Evolutionary conservation across 148 eudicot species (phyloP), one percentile per base, ranked within the genome.

Genomic region (Drosera capensis): DNA sequence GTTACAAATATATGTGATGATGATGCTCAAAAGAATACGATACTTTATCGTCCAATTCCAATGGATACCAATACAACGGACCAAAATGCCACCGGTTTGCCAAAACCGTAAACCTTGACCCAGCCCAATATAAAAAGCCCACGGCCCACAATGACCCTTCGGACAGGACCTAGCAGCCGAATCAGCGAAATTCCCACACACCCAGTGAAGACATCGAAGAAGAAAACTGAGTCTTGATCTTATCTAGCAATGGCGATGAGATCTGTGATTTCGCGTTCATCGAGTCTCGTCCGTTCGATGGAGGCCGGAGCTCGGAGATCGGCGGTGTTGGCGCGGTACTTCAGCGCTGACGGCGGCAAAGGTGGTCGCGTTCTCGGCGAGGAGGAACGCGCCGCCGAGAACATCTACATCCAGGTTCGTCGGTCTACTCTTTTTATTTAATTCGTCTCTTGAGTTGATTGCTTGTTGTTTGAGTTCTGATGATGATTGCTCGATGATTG

Each of bases 321-420:
- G 13, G 40, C 66, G 2, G 51, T 64, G 2, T 41, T 56, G 37
- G 51, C 73, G 52, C 81, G 92, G 47, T 61, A 50, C 56, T 73
- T 66, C 54, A 60, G 75, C 46, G 70, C 56, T 5, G 47, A 16
- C 55, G 63, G n/a, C 55, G 63, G 52, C 37, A 53, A 49, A 44
- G 19, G 19, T 14, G 76, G 81, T 17, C 77, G 82, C 0, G 43
- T 81, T 22, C 66, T 81, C 48, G 37, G 68, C 49, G 85, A 81
- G 36, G 80, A 81, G 62, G 85, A 77, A 54, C 81, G 81, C n/a
- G 92, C 92, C 43, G 66, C 68, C 45, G 92, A 81, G 54, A 69
- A 54, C 25, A 54, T 81, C 15, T 81, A 68, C 51, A 74, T 81
- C 45, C 55, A 77, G 90, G 90, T 80, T n/a, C n/a, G n/a, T n/a